Percentiles rank a stretch among this genome's conserved stretches.
These are phyloP conservation scores for Metschnikowia dekortorum DNA, from an alignment of 805 yeast species.

Conservation along the genomic window DNA sequence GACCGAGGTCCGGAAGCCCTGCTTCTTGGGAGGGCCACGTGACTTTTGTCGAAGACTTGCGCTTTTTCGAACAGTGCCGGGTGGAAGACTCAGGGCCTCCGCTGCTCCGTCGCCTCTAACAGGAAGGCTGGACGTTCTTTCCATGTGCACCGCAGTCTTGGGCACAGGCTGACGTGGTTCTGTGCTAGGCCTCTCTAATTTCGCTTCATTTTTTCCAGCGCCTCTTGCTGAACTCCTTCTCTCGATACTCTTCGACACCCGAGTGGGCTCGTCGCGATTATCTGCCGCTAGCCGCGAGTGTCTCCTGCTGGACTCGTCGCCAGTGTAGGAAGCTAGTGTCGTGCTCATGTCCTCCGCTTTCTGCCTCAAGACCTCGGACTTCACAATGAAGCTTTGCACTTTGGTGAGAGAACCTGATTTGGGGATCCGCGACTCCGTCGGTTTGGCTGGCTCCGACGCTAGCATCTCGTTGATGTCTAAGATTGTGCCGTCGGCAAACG, in stretches of 20 bases:
- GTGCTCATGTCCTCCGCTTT: constrained; percentile 15
- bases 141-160: background rate
- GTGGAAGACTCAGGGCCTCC: background rate
- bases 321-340: constrained; percentile 8
- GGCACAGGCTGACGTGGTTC: background rate
- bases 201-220: background rate
- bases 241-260: background rate
- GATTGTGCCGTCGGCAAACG: constrained; percentile 15
- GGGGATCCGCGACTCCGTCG: constrained; percentile 6
- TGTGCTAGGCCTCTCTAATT: background rate
- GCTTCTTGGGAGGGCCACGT: background rate
- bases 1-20: constrained; percentile 1
- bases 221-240: background rate
- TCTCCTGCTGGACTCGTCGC: constrained; percentile 2
- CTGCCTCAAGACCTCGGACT: constrained; percentile 14
- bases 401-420: constrained; percentile 28
- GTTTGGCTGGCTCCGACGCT: constrained; percentile 14
- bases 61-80: background rate
- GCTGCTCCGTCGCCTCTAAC: background rate
- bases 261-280: background rate
- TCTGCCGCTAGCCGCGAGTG: background rate
- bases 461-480: constrained; percentile 18
- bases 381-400: constrained; percentile 27
- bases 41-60: background rate
- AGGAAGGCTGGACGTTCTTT: background rate